Percentiles rank a stretch among this genome's conserved stretches.
Conservation (phyloP, 441 rosid species). For the Aleurites moluccanus region DNA sequence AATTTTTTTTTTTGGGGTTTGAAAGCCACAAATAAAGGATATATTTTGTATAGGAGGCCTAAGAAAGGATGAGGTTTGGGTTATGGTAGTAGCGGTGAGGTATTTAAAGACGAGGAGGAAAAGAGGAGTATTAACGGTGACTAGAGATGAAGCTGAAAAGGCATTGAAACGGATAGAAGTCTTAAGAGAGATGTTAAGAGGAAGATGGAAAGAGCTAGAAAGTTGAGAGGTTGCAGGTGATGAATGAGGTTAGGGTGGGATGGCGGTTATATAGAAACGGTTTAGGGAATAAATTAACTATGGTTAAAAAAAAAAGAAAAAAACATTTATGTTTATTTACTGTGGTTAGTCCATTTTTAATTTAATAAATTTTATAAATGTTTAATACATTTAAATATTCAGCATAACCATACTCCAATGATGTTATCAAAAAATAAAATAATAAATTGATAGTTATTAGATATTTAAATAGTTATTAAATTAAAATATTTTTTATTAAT, state of each 20-base stretch:
- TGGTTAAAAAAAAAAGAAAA: slow-evolving; percentile 1
- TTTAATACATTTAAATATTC: too few species aligned
- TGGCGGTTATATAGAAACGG: slow-evolving; percentile 16
- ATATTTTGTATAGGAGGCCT: background rate
- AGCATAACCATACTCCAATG: too few species aligned
- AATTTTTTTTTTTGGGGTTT: background rate
- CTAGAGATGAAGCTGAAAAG: slow-evolving; percentile 5
- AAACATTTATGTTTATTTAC: background rate
- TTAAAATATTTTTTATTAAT: too few species aligned
- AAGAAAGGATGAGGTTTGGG: background rate
- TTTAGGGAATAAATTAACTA: slow-evolving; percentile 7
- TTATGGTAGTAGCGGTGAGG: too few species aligned
- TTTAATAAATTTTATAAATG: background rate
- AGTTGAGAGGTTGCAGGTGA: slow-evolving; percentile 14
- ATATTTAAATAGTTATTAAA: too few species aligned
- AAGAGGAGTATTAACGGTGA: background rate
- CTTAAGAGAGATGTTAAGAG: background rate
- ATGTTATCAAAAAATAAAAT: too few species aligned
- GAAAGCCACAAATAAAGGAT: too few species aligned
- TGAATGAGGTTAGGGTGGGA: background rate
- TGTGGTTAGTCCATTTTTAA: background rate
- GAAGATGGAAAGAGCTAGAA: background rate
- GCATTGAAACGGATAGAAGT: slow-evolving; percentile 7
- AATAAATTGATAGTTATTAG: too few species aligned
- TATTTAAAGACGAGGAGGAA: background rate